Base-by-base conservation (phyloP, 495 filamentous ascomycete genomes). In the Penicillium verhagenii region DNA sequence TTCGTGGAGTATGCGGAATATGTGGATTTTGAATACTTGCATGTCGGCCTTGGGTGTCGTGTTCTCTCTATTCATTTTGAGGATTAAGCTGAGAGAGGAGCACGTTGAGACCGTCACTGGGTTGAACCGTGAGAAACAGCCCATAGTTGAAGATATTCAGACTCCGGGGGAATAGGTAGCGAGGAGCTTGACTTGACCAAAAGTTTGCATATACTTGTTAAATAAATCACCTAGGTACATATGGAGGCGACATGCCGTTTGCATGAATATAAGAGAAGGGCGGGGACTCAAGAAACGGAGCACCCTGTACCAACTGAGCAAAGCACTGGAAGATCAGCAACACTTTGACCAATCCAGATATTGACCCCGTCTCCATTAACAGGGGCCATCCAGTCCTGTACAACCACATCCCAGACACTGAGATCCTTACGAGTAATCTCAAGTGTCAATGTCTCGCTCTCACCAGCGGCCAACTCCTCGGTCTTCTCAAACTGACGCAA, bases 401-500 rank as follows among this genome's bases (percentile, higher is more conserved):
- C 59, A 46, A 62, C 72, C n/a, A 83, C 78, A 69, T 90, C 85
- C 88, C 88, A 91, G 11, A 88, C 79, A 57, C 86, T 89, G 10
- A 91, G 46, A 63, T 90, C 88, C 64, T 82, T 84, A 47, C 87
- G 70, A 48, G 82, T 85, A 11, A 91, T 56, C n/a, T 69, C 59
- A 54, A 90, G 59, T 31, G 60, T 70, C 14, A 90, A 56, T 7
- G 63, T 70, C 64, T 80, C 67, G 46, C 71, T 87, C 71, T 91
- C 81, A 3, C 86, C 85, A 0, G 85, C 74, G 19, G 82, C 74
- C 21, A 95, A 65, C 20, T 74, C 75, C 7, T 86, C 82, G 65
- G 71, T 77, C 69, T 95, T 95, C 60, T 86, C 88, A 60, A 96
- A 95, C n/a, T 88, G 88, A 16, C 85, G 84, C 4, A 95, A 69